Evolutionary conservation across 192 early-diverging fungal genomes (phyloP).

Genomic region (Dissophora ornata): DNA sequence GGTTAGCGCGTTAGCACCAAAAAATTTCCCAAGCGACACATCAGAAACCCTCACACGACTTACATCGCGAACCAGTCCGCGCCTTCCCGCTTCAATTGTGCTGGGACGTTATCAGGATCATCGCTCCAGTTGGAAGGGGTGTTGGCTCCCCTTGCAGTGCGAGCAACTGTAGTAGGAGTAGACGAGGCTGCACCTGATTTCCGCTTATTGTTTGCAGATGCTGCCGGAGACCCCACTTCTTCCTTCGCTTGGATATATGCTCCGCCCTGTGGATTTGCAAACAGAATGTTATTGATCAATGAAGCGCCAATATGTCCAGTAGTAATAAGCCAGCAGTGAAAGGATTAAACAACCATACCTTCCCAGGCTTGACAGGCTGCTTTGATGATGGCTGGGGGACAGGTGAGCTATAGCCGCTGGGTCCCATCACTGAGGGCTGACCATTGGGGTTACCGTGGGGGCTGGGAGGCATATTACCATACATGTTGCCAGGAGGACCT

Average conservation of each 20-base stretch:
- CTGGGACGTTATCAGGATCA: conserved; percentile 81
- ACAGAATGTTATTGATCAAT: too few species aligned
- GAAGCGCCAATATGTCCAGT: too few species aligned
- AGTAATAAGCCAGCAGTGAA: too few species aligned
- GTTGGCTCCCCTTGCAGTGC: conserved; percentile 26
- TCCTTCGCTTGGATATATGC: conserved; percentile 43
- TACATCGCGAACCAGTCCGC: conserved; percentile 90
- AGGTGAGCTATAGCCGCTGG: conserved; percentile 45
- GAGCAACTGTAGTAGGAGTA: conserved; percentile 38
- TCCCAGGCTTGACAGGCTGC: conserved; percentile 32
- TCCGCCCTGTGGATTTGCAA: conserved; percentile 8
- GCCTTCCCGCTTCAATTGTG: conserved; percentile 82
- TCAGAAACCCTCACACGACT: conserved; percentile 16
- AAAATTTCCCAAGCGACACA: too few species aligned
- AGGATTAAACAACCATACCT: conserved; percentile 17
- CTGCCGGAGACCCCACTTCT: conserved; percentile 22
- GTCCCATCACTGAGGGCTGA: conserved; percentile 58
- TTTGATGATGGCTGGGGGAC: conserved; percentile 35
- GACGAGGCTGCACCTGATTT: conserved; percentile 26
- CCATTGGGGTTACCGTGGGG: conserved; percentile 60
- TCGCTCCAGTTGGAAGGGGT: conserved; percentile 66
- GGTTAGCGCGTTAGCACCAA: too few species aligned
- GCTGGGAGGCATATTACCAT: conserved; percentile 56
- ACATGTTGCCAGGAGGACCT: conserved; percentile 56
- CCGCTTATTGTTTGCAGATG: conserved; percentile 29